Evolutionary conservation across 257 asterid genomes (phyloP).

Genomic region (Rehmannia glutinosa): DNA sequence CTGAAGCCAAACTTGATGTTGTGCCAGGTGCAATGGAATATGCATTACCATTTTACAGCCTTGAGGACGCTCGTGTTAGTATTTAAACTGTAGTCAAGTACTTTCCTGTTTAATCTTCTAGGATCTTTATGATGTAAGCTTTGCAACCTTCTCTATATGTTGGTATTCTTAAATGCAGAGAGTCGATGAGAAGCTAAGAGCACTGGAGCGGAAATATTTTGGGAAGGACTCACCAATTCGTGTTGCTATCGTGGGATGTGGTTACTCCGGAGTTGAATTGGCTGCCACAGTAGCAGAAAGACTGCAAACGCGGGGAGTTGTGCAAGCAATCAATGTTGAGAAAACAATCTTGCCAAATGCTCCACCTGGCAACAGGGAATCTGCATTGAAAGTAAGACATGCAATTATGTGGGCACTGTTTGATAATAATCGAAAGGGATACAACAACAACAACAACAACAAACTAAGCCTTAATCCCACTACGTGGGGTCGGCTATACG

Average conservation of each 20-base stretch:
- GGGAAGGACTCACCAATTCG: conserved; percentile 63
- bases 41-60: conserved; percentile 93
- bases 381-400: conserved; percentile 73
- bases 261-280: conserved; percentile 91
- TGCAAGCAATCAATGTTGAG: conserved; percentile 79
- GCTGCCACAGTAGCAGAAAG: conserved; percentile 96
- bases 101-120: neutral
- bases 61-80: conserved; percentile 90
- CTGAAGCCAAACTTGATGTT: conserved; percentile 75
- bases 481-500: too few species aligned
- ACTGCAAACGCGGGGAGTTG: conserved; percentile 64
- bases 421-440: too few species aligned
- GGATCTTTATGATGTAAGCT: conserved; percentile 9
- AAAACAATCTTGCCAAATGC: conserved; percentile 72
- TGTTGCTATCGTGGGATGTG: conserved; percentile 94
- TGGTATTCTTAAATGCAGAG: conserved; percentile 44
- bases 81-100: conserved; percentile 16
- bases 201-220: conserved; percentile 66
- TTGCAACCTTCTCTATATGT: conserved; percentile 12
- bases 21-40: conserved; percentile 87
- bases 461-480: too few species aligned
- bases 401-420: neutral
- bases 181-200: conserved; percentile 63
- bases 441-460: too few species aligned
- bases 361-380: conserved; percentile 85